phyloP scores from a whole-genome alignment of 2,329 filamentous ascomycete species.

The Alternaria infectoria region DNA sequence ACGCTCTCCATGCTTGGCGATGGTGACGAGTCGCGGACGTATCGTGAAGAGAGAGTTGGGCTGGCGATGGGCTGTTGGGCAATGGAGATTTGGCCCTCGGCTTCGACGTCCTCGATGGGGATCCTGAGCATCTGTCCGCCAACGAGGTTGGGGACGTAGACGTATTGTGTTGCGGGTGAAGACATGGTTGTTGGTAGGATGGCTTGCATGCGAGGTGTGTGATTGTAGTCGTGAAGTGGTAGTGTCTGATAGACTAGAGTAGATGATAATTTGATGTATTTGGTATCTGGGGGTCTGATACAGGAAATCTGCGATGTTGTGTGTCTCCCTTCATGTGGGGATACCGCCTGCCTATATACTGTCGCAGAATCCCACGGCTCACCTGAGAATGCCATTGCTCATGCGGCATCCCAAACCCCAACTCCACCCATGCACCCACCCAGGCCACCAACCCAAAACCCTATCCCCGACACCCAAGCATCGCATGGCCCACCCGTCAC shows the following conservation, averaged over 20 bases:
- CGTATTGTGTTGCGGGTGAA: constrained; percentile 38
- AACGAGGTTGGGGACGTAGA: constrained; percentile 49
- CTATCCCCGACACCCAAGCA: constrained; percentile 28
- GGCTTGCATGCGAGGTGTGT: neutral
- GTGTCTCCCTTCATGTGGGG: constrained; percentile 1
- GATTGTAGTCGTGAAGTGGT: neutral
- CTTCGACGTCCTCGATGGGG: constrained; percentile 33
- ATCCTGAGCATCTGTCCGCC: constrained; percentile 48
- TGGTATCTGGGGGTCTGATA: neutral
- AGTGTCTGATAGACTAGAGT: neutral
- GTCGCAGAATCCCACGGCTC: constrained; percentile 1
- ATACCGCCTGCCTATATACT: constrained; percentile 12
- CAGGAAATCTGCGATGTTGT: neutral
- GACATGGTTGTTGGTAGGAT: constrained; percentile 32
- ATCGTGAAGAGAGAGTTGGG: constrained; percentile 17
- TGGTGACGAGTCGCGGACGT: constrained; percentile 32
- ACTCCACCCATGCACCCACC: constrained; percentile 24
- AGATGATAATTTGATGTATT: neutral
- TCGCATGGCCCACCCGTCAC: constrained; percentile 5
- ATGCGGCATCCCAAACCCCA: constrained; percentile 17
- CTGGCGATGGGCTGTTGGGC: constrained; percentile 22
- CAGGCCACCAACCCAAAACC: constrained; percentile 24
- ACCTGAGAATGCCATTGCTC: constrained; percentile 4
- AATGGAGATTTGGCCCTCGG: constrained; percentile 23
- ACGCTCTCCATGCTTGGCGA: constrained; percentile 37